Evolutionary conservation across 257 asterid genomes (phyloP), one percentile per base, ranked within the genome.

Genomic region (Leptodermis oblonga): DNA sequence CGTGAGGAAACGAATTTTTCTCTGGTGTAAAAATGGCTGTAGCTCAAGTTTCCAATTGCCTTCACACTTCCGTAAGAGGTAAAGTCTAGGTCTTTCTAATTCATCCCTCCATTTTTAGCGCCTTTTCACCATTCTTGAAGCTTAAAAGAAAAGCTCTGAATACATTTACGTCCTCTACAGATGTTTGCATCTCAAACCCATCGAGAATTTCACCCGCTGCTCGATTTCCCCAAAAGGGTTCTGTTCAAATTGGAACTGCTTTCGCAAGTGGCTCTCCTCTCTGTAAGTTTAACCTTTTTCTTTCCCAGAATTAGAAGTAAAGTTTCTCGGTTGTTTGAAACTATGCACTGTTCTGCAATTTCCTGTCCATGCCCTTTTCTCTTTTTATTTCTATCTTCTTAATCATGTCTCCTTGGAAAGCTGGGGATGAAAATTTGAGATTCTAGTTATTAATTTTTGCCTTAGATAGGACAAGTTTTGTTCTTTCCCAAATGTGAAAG

Each of bases 221-320:
- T 26, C 68, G 64, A 30, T 12, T 77, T 25, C 72, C 74, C 8
- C 15, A 34, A 3, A 62, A 33, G 61, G 74, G 45, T 55, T 46
- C 51, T 30, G 46, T 70, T 56, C 63, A 56, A 61, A 68, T 77
- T 70, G 74, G 84, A 37, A 71, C 77, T 59, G 33, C 77, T 20
- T 79, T 82, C 65, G 71, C 76, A 15, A 26, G 77, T 45, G 87
- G 87, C 8, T 71, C 87, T 73, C 80, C 87, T 36, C 74, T 74
- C 8, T 67, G 87, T 82, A 69, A 74, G 82, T 65, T 37, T 20
- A 39, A 10, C 9, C 14, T 23, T 15, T 51, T 39, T 8, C 39
- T 31, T 68, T 36, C 20, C 7, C 25, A 70, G 34, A 48, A 31
- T 12, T 56, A 12, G 43, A 39, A 39, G 43, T 39, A 39, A 39